Evolutionary conservation across 192 early-diverging fungal genomes (phyloP), one percentile per base, ranked within the genome.

Genomic region (Coemansia sp.): DNA sequence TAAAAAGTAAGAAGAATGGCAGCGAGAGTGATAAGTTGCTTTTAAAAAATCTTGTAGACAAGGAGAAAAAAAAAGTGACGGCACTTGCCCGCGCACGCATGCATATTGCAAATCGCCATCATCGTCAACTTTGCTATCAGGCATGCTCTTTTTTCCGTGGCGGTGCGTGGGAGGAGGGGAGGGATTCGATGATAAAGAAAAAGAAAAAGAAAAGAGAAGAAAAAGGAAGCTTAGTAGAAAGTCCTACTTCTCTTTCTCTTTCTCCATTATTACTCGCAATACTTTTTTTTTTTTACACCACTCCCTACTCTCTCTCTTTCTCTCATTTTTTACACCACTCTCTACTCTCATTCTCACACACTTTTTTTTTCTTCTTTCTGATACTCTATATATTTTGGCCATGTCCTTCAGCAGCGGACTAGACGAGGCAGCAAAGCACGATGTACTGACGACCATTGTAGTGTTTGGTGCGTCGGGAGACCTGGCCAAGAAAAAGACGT

Each of bases 401-500:
- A 82, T 82, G 79, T 82, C 80, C 31, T 70, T 83, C 35, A 74
- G 65, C 56, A 56, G 80, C 35, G 69, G 80, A 51, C 75, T 83
- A 49, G 75, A 77, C 54, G 72, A 73, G 47, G 80, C 80, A 20
- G 80, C 80, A 14, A 67, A 47, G 62, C 71, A 83, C 60, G 75
- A 83, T 57, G 74, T 77, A 68, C 75, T 77, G 54, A 83, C 81
- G 22, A 83, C 81, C 40, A 79, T 86, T 53, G 78, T 80, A 88
- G 93, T 95, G 12, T 87, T 95, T 60, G 94, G 94, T 36, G 94
- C 94, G 29, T 93, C 91, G 15, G 96, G 96, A 57, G 97, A 98
- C 77, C 89, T 98, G 53, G 97, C 97, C 36, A 97, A 94, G 85
- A 98, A 98, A 59, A 99, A 99, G 85, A 98, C 97, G 29, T 99